Base-by-base conservation (phyloP, 2,329 filamentous ascomycete species). In the Pseudophaeomoniella oleicola region DNA sequence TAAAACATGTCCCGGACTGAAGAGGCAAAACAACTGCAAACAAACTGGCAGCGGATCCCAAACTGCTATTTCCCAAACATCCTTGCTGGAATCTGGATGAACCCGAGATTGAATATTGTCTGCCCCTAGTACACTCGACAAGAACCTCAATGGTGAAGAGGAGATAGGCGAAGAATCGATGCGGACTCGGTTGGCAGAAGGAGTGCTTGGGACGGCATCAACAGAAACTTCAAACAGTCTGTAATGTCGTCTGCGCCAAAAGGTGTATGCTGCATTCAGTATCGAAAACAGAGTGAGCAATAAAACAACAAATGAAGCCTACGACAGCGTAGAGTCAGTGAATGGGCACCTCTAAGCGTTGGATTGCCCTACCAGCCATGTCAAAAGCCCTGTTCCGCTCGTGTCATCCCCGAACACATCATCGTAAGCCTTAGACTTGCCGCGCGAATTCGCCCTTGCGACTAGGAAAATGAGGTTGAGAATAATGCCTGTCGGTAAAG, bases 41-140 rank as follows among this genome's bases (percentile, higher is more conserved):
- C 77, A 85, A 22, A 93, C 69, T 2, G 87, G 85, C 33, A 88
- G 71, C 19, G 92, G 90, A 54, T 96, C 87, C 90, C 90, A 98
- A 4, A 96, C 71, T 2, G 80, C 73, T 35, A 98, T 62, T 58
- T 98, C 87, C 90, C 90, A 98, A 6, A 98, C 90, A 56, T 98
- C 87, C 9, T 79, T 72, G 16, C 72, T 71, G 39, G 78, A 75
- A 52, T 90, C 80, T 0, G 88, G 84, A 57, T 94, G 82, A 17
- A 85, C 81, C 52, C 86, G 75, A 16, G 82, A 78, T 45, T 87
- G 76, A n/a, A 86, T 83, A 15, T 75, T 78, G 22, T 78, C 75
- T 16, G 71, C 62, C 2, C 75, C 68, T 19, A 94, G 60, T 32
- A 83, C 64, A 43, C 71, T 75, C 17, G 77, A 71, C 27, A 96